Base-by-base conservation (phyloP, 2,329 filamentous ascomycete species). In the Aspergillus sp. region DNA sequence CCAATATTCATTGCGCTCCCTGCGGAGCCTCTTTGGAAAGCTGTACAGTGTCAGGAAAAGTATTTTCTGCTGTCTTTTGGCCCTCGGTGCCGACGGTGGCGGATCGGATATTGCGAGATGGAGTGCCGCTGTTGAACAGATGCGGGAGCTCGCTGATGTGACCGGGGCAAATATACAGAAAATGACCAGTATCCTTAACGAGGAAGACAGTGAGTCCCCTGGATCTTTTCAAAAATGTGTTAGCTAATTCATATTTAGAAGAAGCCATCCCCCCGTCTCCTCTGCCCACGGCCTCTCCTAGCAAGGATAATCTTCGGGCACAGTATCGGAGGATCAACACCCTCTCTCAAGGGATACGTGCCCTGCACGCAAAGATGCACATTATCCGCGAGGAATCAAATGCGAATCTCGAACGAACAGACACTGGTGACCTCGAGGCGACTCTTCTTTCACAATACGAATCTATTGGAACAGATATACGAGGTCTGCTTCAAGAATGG, bases 301-400 rank as follows among this genome's bases (percentile, higher is more conserved):
- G 80, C n/a, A 84, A 85, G 42, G 90, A 96, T 59, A 82, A 88
- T 47, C 84, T 91, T 74, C 85, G 90, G 44, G 84, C 86, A 43
- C 91, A 95, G 63, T 79, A 96, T 45, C 85, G 89, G 47, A 91
- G 95, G 61, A 80, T 98, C 34, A 89, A 88, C 59, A 87, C 86
- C 1, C 76, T 98, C 30, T 95, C 90, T 0, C 88, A 90, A 43
- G 90, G 90, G 11, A 95, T 97, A 48, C 84, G 90, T 27, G 88
- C 88, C 8, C 76, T 98, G 39, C 91, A 97, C 67, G 93, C 93
- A 31, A 98, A 97, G 66, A 82, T 98, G 72, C 90, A 94, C 47
- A 76, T 98, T 6, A 71, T 97, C 43, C 83, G 89, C 39, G 93
- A 98, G 64, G 90, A 96, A 65, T 94, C 90, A 0, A 88, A 88